Evolutionary conservation across 192 early-diverging fungal species (phyloP).

Genomic region (Irineochytrium annulatum): DNA sequence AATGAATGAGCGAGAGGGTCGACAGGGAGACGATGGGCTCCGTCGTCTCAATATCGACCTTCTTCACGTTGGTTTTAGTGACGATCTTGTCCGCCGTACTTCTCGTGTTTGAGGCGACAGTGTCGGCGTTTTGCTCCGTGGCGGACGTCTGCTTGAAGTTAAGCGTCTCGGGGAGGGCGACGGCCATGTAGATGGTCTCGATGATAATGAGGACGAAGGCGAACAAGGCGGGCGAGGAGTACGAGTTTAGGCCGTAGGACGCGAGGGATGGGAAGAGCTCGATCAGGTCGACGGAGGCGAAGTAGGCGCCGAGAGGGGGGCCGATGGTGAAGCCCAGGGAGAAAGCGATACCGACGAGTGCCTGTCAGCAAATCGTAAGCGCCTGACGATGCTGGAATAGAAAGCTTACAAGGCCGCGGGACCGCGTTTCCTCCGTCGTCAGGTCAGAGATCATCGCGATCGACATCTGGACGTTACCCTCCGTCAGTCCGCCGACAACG

Average conservation of each 20-base stretch:
- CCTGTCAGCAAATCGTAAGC: conserved; percentile 37
- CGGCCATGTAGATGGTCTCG: conserved; percentile 76
- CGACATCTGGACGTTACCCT: conserved; percentile 96
- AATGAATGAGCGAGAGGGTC: conserved; percentile 72
- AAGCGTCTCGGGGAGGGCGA: conserved; percentile 73
- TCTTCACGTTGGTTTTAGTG: conserved; percentile 1
- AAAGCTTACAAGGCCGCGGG: conserved; percentile 64
- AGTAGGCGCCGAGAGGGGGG: conserved; percentile 75
- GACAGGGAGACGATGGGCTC: conserved; percentile 9
- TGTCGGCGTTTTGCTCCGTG: conserved; percentile 1
- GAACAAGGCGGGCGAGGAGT: conserved; percentile 83
- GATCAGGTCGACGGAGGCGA: conserved; percentile 45
- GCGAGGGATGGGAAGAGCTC: conserved; percentile 31
- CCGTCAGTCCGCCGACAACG: conserved; percentile 87
- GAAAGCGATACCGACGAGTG: conserved; percentile 95
- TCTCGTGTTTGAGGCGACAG: not conserved
- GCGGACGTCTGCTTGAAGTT: conserved; percentile 24
- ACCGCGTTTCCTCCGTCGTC: conserved; percentile 71
- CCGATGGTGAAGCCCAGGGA: conserved; percentile 93
- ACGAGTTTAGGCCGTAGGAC: conserved; percentile 58
- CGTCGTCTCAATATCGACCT: not conserved
- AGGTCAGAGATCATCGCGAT: conserved; percentile 95
- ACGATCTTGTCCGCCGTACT: not conserved
- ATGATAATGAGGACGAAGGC: conserved; percentile 75
- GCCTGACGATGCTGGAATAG: not conserved